These are phyloP conservation scores for Debaryomyces fabryi DNA, from an alignment of 1,139 yeast genomes.

Conservation along the genomic window DNA sequence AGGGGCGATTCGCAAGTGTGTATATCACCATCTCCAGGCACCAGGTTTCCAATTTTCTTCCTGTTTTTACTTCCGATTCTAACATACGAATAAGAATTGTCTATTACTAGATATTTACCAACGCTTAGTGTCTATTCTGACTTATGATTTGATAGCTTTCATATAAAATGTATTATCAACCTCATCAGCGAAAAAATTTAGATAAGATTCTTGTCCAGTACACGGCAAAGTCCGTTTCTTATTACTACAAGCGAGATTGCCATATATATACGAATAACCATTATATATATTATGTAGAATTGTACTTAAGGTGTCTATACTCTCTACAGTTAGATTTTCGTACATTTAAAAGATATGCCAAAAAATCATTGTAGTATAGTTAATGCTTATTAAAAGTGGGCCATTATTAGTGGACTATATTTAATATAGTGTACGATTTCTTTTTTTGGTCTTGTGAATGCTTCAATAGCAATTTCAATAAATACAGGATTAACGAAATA, in stretches of 20 bases:
- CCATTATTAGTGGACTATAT: background rate
- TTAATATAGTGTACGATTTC: background rate
- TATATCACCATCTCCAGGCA: background rate
- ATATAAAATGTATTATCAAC: background rate
- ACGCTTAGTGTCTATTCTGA: background rate
- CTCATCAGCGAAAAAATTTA: conserved; percentile 9
- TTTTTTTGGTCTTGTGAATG: background rate
- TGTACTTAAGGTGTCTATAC: background rate
- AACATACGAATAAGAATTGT: conserved; percentile 5
- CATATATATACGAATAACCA: background rate
- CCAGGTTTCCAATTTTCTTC: background rate
- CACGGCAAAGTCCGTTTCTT: conserved; percentile 1
- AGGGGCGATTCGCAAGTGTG: background rate
- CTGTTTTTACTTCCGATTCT: background rate
- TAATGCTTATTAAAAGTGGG: background rate
- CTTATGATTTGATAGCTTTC: background rate
- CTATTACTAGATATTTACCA: conserved; percentile 1
- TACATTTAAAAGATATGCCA: background rate
- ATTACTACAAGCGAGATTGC: background rate
- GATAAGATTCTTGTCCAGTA: conserved; percentile 7
- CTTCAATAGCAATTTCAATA: background rate
- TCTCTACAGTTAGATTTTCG: background rate
- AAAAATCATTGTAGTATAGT: background rate
- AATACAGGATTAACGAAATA: background rate
- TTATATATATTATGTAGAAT: background rate